Evolutionary conservation across 2,329 filamentous ascomycete genomes (phyloP).

Genomic region (Sarocladiaceae sp.): DNA sequence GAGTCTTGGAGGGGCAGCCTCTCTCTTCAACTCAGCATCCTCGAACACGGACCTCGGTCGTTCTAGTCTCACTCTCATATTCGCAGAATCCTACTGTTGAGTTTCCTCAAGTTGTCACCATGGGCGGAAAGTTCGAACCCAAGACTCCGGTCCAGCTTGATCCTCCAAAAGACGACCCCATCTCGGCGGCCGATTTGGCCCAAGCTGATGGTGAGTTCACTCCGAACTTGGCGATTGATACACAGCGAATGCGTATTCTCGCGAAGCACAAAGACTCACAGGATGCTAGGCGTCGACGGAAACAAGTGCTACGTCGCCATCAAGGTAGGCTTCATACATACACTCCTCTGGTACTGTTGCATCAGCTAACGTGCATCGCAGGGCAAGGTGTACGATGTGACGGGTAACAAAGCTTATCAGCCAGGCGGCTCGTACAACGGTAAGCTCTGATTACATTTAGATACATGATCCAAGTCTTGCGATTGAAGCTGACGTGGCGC

Average conservation of each 20-base stretch:
- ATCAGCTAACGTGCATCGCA: conserved; percentile 26
- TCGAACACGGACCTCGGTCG: too few species aligned
- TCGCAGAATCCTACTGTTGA: too few species aligned
- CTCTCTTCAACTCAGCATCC: background rate
- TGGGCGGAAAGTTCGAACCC: conserved; percentile 67
- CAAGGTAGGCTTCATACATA: conserved; percentile 42
- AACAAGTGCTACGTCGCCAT: conserved; percentile 63
- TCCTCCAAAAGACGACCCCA: conserved; percentile 81
- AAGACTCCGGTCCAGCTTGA: conserved; percentile 69
- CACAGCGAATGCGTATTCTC: background rate
- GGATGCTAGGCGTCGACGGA: conserved; percentile 52
- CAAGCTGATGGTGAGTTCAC: conserved; percentile 69
- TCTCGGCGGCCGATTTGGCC: conserved; percentile 71
- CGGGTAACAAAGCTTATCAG: conserved; percentile 79
- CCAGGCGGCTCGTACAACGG: conserved; percentile 79
- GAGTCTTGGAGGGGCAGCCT: background rate
- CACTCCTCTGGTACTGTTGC: conserved; percentile 1
- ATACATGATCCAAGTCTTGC: too few species aligned
- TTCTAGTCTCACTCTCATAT: too few species aligned
- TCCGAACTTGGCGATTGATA: background rate
- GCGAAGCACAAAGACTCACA: background rate
- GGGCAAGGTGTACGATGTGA: conserved; percentile 93
- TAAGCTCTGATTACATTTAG: conserved; percentile 42
- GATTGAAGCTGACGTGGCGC: background rate
- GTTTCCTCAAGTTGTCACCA: too few species aligned